phyloP scores from a whole-genome alignment of 164 flowering plant genomes.

The Magnolia kwangsiensis region DNA sequence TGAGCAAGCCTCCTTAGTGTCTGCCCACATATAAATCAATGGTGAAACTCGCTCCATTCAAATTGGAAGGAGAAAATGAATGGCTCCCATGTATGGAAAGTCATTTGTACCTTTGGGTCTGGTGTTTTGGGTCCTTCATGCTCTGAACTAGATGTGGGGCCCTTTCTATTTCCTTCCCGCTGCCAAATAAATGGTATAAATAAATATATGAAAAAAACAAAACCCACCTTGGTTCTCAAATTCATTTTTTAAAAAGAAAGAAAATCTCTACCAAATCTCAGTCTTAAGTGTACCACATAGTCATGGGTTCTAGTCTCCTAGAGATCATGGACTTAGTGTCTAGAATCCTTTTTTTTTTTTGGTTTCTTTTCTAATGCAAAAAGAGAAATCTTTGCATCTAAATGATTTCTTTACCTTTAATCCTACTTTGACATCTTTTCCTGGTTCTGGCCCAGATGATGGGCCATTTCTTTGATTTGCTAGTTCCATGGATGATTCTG shows the following conservation, averaged over 20 bases:
- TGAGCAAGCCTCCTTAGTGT: conserved; percentile 97
- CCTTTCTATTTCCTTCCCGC: conserved; percentile 76
- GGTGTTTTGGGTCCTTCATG: conserved; percentile 95
- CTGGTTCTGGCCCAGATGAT: conserved; percentile 41
- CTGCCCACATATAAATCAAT: conserved; percentile 31
- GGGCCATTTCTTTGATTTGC: conserved; percentile 49
- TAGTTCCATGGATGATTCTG: conserved; percentile 74
- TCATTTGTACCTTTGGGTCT: conserved; percentile 70
- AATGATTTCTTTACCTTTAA: background rate
- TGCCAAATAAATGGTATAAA: conserved; percentile 22
- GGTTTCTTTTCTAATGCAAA: background rate
- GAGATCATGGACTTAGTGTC: background rate
- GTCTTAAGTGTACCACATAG: too few relatives aligned
- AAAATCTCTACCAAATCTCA: background rate
- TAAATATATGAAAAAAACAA: background rate
- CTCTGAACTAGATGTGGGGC: conserved; percentile 73
- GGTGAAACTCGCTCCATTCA: background rate
- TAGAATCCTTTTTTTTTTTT: background rate
- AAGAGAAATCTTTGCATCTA: background rate
- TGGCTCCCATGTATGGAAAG: background rate
- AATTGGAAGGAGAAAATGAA: background rate
- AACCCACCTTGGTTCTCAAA: background rate
- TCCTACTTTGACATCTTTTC: conserved; percentile 64
- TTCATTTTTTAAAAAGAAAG: background rate
- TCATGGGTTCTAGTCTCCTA: background rate